Conservation (phyloP, 305 asterid genomes). For the Solanum hybrid region DNA sequence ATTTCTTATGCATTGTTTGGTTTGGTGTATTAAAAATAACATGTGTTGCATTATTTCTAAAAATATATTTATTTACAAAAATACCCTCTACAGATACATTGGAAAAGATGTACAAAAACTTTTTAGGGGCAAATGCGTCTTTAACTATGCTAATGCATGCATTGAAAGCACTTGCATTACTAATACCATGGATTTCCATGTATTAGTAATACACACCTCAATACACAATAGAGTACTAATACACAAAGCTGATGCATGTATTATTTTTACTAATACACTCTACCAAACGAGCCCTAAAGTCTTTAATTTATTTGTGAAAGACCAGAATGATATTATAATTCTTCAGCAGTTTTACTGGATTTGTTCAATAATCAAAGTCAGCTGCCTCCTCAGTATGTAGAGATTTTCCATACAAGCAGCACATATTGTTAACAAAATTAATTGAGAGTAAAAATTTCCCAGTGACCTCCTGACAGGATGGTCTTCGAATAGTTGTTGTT, state of each 20-base stretch:
- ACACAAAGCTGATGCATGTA: background rate
- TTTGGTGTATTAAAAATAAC: background rate
- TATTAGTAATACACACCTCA: background rate
- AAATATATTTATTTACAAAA: background rate
- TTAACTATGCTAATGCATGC: background rate
- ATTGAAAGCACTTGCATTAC: background rate
- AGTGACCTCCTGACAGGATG: background rate
- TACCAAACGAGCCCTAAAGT: background rate
- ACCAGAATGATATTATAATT: background rate
- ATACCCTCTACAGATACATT: background rate
- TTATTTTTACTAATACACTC: background rate
- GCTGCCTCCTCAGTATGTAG: background rate
- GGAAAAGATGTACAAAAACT: background rate
- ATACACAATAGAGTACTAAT: background rate
- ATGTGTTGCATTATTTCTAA: background rate
- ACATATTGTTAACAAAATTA: background rate
- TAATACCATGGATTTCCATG: background rate
- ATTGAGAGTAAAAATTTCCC: background rate
- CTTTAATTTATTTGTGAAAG: background rate
- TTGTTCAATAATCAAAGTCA: background rate
- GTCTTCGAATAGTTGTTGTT: background rate
- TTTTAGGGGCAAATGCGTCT: background rate
- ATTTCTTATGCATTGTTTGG: background rate
- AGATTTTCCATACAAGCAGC: background rate
- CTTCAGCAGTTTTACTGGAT: background rate